Percentiles rank a stretch among this genome's conserved stretches.
Conservation (phyloP, 2,329 filamentous ascomycete species). For the Emergomyces pasteurianus region DNA sequence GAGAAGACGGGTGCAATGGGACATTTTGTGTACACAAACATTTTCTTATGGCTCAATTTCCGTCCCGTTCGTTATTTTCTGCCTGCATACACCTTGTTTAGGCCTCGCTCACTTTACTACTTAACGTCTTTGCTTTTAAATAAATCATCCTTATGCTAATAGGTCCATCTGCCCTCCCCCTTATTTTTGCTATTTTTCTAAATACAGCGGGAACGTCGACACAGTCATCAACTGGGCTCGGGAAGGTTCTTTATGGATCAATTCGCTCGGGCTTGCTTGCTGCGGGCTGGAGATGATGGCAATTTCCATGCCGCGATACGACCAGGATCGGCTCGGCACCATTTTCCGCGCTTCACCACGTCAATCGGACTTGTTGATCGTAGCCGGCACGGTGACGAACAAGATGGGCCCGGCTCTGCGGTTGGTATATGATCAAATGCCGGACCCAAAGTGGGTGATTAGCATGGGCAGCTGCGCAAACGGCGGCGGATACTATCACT, state of each 20-base stretch:
- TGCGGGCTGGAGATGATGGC: slow-evolving; percentile 93
- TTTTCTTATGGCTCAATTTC: slow-evolving; percentile 24
- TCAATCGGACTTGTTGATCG: slow-evolving; percentile 87
- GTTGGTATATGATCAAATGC: slow-evolving; percentile 94
- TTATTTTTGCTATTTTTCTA: too few species aligned
- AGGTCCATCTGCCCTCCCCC: background rate
- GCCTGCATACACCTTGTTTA: too few species aligned
- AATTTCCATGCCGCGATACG: slow-evolving; percentile 74
- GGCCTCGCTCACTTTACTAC: background rate
- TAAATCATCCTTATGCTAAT: background rate
- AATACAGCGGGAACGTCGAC: slow-evolving; percentile 36
- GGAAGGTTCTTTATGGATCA: slow-evolving; percentile 75
- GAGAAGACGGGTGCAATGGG: background rate
- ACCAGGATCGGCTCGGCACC: slow-evolving; percentile 77
- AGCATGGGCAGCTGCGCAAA: slow-evolving; percentile 80
- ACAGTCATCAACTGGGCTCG: slow-evolving; percentile 73
- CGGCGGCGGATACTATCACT: slow-evolving; percentile 78
- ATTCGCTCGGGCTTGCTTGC: slow-evolving; percentile 81
- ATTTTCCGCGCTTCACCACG: slow-evolving; percentile 82
- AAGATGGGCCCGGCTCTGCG: slow-evolving; percentile 89
- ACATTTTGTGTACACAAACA: slow-evolving; percentile 42
- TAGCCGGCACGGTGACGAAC: slow-evolving; percentile 84
- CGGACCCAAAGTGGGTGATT: slow-evolving; percentile 76
- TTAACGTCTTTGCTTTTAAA: background rate
- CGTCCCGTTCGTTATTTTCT: background rate